Evolutionary conservation across 1,139 yeast species (phyloP), one percentile per base, ranked within the genome.

Genomic region (Pichia sp.): DNA sequence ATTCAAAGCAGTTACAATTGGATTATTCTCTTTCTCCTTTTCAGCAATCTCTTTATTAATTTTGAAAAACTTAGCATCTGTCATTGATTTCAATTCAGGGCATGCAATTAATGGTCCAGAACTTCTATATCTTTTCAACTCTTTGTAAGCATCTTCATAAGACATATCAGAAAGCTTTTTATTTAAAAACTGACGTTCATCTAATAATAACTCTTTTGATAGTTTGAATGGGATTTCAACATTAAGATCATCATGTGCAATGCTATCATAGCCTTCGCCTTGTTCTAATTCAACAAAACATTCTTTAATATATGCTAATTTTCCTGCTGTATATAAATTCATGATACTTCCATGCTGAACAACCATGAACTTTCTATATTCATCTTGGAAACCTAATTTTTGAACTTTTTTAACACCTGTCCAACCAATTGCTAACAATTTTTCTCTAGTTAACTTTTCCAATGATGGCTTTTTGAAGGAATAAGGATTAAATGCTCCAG

Each of bases 401-500:
- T 82, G 73, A 20, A 83, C 84, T 57, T 81, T 80, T 64, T 81
- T 83, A 25, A 94, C 75, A 43, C 96, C 95, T 24, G 96, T 87
- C 97, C 97, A 92, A 39, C 97, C 97, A 55, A 89, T 69, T 10
- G 66, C 66, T 39, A 80, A 59, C 55, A 92, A 74, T 53, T 74
- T 72, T 24, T 85, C 87, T 49, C 67, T 68, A 39, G 65, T 61
- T 32, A 59, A 46, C 4, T 58, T 59, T 38, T 55, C 50, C 2
- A 46, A 11, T 10, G 53, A 46, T 48, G 63, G 58, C 40, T 55
- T 53, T 28, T 55, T 59, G 54, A 78, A 60, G 6, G 79, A 67
- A 43, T 70, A 63, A 32, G 97, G 97, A 66, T 90, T 90, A 66
- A 84, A 75, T 43, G 82, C 66, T 20, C 97, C 97, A 28, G 77